Percentiles rank a stretch among this genome's conserved stretches.
phyloP scores from a whole-genome alignment of 495 filamentous ascomycete species.

The Podospora pseudopauciseta region DNA sequence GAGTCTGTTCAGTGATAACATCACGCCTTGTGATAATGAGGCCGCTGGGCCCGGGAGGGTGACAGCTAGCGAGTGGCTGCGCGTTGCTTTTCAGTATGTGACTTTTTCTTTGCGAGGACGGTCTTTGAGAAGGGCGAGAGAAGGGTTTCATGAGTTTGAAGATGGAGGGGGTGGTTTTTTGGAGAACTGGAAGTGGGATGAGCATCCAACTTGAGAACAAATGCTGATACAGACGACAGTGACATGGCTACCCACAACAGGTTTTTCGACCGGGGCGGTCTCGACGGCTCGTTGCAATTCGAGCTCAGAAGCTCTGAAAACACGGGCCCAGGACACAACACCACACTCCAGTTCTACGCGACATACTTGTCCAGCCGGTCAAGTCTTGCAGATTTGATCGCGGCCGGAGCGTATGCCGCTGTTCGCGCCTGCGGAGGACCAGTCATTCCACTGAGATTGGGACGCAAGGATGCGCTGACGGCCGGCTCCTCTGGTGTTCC shows the following conservation, averaged over 20 bases:
- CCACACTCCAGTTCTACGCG: constrained; percentile 52
- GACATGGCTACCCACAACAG: constrained; percentile 58
- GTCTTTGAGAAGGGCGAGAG: neutral
- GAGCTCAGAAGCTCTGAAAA: constrained; percentile 57
- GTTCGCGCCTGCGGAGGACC: constrained; percentile 59
- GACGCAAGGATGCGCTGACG: constrained; percentile 52
- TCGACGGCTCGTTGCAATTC: constrained; percentile 60
- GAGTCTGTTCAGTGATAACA: constrained; percentile 51
- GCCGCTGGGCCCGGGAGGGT: constrained; percentile 52
- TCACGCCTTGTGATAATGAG: constrained; percentile 57
- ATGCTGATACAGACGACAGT: constrained; percentile 8
- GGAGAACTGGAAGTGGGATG: neutral
- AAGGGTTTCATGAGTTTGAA: neutral
- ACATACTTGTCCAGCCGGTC: constrained; percentile 51
- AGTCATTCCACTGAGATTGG: constrained; percentile 50
- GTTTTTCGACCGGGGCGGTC: constrained; percentile 47
- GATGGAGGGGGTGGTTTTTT: too few relatives aligned
- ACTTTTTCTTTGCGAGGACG: neutral
- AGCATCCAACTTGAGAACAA: neutral
- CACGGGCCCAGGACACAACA: constrained; percentile 54
- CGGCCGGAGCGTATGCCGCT: constrained; percentile 55
- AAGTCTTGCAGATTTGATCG: constrained; percentile 55
- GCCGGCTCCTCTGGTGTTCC: constrained; percentile 54
- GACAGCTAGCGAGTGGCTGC: constrained; percentile 59
- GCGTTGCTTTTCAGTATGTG: constrained; percentile 54